A percentile compares a stretch with the other conserved stretches of the same genome.
phyloP scores from a whole-genome alignment of 768 basidiomycete genomes.

The Naganishia vishniacii region DNA sequence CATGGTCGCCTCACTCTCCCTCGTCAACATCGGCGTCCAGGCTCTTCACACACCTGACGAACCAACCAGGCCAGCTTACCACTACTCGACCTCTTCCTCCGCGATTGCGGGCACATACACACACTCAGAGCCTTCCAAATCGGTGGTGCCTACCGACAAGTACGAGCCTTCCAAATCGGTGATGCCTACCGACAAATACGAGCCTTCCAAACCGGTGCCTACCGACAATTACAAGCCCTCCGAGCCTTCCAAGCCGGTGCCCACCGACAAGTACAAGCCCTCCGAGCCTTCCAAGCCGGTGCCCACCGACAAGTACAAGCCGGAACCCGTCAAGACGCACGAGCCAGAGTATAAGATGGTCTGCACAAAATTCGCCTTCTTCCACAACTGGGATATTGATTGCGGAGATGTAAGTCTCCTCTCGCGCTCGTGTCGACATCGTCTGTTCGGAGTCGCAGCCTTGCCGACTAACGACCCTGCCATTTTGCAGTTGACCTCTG shows the following conservation, averaged over 20 bases:
- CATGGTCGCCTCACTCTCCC: slow-evolving; percentile 1
- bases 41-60: slow-evolving; percentile 4
- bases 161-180: too few species aligned
- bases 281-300: background rate
- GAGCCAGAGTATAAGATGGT: slow-evolving; percentile 8
- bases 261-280: background rate
- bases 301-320: background rate
- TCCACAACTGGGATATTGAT: slow-evolving; percentile 8
- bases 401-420: slow-evolving; percentile 2
- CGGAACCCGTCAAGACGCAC: background rate
- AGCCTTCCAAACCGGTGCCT: background rate
- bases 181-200: too few species aligned
- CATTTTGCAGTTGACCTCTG: background rate
- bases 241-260: background rate
- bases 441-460: background rate
- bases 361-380: slow-evolving; percentile 6
- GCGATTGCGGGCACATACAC: too few species aligned
- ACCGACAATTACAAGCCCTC: background rate
- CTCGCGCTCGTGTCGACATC: background rate
- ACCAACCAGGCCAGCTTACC: background rate
- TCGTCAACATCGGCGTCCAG: slow-evolving; percentile 7
- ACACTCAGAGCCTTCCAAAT: too few species aligned
- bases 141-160: too few species aligned
- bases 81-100: background rate
- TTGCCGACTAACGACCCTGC: slow-evolving; percentile 2